Percentiles rank a stretch among this genome's conserved stretches.
These are phyloP conservation scores for Ananas comosus DNA, from an alignment of 176 grass and related monocot species.

Conservation along the genomic window DNA sequence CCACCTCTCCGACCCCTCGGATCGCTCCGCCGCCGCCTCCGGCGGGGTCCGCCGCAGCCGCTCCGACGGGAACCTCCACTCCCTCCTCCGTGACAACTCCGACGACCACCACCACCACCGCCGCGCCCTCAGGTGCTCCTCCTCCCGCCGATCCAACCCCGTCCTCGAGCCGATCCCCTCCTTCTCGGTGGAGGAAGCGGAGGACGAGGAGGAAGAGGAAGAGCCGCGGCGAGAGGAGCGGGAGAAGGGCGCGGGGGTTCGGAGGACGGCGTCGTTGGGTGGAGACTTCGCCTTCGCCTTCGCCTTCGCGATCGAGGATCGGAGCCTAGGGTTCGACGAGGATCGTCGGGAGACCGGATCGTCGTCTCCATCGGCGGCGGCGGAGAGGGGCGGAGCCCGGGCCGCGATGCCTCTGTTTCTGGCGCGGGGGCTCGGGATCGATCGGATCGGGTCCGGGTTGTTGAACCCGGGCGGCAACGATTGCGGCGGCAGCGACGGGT, in stretches of 20 bases:
- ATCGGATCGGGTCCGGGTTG: conserved; percentile 33
- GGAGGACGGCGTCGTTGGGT: not conserved
- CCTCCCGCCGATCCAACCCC: not conserved
- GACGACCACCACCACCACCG: conserved; percentile 15
- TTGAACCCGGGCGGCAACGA: conserved; percentile 14
- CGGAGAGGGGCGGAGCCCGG: conserved; percentile 1
- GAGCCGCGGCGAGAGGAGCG: not conserved
- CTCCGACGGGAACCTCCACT: conserved; percentile 54
- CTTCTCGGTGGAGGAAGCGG: conserved; percentile 9
- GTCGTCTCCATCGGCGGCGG: not conserved
- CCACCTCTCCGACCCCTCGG: conserved; percentile 14
- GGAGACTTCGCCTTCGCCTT: not conserved
- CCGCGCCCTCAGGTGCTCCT: not conserved
- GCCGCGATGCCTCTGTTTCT: conserved; percentile 44
- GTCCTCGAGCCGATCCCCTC: conserved; percentile 45
- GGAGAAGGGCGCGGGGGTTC: not conserved
- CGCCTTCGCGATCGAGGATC: not conserved
- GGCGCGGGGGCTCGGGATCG: conserved; percentile 80
- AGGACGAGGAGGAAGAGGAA: conserved; percentile 14
- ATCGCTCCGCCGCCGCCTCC: conserved; percentile 18
- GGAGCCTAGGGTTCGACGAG: not conserved
- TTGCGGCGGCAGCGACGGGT: conserved; percentile 2
- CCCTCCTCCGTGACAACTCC: conserved; percentile 7
- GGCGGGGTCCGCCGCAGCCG: conserved; percentile 40
- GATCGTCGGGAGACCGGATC: not conserved